phyloP scores from a whole-genome alignment of 768 basidiomycete species.

The Hypholoma fasciculare region DNA sequence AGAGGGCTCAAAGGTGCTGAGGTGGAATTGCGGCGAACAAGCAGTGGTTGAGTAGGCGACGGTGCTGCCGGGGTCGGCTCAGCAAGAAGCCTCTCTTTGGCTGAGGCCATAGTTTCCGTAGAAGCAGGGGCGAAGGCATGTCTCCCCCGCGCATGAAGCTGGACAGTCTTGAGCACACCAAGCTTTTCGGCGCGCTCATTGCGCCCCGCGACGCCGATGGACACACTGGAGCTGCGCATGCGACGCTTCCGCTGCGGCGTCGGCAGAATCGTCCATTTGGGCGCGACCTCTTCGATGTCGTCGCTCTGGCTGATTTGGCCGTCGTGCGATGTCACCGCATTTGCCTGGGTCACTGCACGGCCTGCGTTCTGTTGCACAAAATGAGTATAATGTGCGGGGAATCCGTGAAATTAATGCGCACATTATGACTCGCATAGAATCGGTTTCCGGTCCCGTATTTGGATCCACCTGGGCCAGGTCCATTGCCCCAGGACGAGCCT shows the following conservation, averaged over 20 bases:
- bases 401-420: constrained; percentile 23
- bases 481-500: constrained; percentile 49
- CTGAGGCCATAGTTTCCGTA: constrained; percentile 20
- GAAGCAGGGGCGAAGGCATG: constrained; percentile 49
- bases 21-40: constrained; percentile 51
- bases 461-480: constrained; percentile 69
- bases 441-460: constrained; percentile 73
- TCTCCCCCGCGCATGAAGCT: constrained; percentile 59
- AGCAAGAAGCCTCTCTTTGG: constrained; percentile 19
- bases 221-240: constrained; percentile 62
- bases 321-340: constrained; percentile 58
- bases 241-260: constrained; percentile 36
- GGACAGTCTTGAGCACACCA: constrained; percentile 64
- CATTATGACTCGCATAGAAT: constrained; percentile 68
- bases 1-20: constrained; percentile 29
- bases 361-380: constrained; percentile 53
- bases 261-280: constrained; percentile 27
- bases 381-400: constrained; percentile 1
- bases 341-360: constrained; percentile 73
- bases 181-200: constrained; percentile 42
- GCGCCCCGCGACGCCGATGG: constrained; percentile 42
- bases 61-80: constrained; percentile 10
- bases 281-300: constrained; percentile 53
- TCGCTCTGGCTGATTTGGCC: constrained; percentile 47
- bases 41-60: constrained; percentile 27